phyloP scores from a whole-genome alignment of 2,329 filamentous ascomycete genomes.

The Colletotrichum spaethianum region DNA sequence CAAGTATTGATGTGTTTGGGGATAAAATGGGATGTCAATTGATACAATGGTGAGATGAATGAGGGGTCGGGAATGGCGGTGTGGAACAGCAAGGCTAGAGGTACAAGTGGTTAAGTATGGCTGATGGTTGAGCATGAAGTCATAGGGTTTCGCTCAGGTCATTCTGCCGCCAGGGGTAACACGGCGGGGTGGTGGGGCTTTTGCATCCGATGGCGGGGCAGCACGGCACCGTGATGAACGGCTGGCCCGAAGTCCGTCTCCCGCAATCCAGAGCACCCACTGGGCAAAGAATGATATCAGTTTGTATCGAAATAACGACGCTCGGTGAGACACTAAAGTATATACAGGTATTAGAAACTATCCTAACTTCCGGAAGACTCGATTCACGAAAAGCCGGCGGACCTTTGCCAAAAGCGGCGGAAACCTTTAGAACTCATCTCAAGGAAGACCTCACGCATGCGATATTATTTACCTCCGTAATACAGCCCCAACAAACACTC shows the following conservation, averaged over 20 bases:
- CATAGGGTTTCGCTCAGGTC: conserved; percentile 20
- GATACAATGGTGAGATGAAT: background rate
- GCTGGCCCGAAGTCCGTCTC: background rate
- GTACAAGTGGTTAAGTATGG: background rate
- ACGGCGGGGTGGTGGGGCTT: conserved; percentile 27
- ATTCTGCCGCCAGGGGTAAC: conserved; percentile 13
- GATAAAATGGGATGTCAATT: background rate
- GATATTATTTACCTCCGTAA: no score
- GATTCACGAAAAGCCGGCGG: no score
- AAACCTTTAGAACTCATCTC: no score
- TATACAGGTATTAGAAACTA: no score
- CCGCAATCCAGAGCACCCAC: background rate
- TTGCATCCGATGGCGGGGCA: conserved; percentile 29
- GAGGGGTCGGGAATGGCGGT: background rate
- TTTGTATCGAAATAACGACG: no score
- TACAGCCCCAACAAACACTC: no score
- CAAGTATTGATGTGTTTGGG: no score
- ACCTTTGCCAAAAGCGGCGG: no score
- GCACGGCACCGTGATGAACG: conserved; percentile 20
- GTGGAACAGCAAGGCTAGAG: background rate
- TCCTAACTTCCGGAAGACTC: no score
- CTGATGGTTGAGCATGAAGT: conserved; percentile 31
- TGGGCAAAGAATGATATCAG: no score
- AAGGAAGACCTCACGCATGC: no score
- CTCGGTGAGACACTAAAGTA: no score